Conservation (phyloP, 495 filamentous ascomycete species). For the Podospora pseudoanserina region DNA sequence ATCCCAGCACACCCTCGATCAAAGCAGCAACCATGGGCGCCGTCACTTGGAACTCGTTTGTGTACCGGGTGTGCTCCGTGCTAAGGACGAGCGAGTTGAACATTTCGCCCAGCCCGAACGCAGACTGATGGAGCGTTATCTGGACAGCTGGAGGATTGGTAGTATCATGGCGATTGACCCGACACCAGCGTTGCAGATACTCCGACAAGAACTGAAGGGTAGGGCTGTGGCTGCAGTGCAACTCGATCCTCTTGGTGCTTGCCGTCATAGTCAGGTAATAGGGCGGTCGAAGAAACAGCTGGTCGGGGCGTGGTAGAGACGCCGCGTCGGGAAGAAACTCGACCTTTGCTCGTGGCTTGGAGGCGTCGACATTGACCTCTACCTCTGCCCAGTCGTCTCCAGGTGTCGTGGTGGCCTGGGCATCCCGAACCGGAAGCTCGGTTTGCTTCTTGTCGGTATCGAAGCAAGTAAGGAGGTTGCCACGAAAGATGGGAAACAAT, state of each 20-base stretch:
- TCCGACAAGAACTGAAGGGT: conserved; percentile 37
- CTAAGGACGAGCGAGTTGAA: conserved; percentile 37
- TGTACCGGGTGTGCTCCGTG: conserved; percentile 27
- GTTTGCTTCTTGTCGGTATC: conserved; percentile 2
- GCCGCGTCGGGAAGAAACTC: conserved; percentile 32
- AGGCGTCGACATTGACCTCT: conserved; percentile 25
- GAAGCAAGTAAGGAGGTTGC: conserved; percentile 28
- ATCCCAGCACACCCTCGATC: conserved; percentile 40
- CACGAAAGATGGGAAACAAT: conserved; percentile 30
- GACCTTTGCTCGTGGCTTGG: conserved; percentile 17
- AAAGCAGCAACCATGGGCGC: conserved; percentile 36
- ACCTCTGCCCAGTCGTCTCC: conserved; percentile 37
- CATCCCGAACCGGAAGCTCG: neutral
- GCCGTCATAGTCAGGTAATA: conserved; percentile 36
- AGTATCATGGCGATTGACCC: conserved; percentile 34
- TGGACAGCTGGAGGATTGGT: conserved; percentile 34
- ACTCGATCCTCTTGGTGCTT: conserved; percentile 21
- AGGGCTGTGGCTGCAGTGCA: conserved; percentile 41
- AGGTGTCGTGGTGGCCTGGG: neutral
- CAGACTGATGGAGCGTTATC: conserved; percentile 34
- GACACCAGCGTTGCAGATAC: conserved; percentile 39
- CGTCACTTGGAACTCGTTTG: conserved; percentile 28
- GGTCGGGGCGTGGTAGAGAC: conserved; percentile 34
- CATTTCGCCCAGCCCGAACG: conserved; percentile 35
- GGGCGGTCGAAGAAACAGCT: conserved; percentile 37